Evolutionary conservation across 2,329 filamentous ascomycete species (phyloP), one percentile per base, ranked within the genome.

Genomic region (Gyromitra esculenta): DNA sequence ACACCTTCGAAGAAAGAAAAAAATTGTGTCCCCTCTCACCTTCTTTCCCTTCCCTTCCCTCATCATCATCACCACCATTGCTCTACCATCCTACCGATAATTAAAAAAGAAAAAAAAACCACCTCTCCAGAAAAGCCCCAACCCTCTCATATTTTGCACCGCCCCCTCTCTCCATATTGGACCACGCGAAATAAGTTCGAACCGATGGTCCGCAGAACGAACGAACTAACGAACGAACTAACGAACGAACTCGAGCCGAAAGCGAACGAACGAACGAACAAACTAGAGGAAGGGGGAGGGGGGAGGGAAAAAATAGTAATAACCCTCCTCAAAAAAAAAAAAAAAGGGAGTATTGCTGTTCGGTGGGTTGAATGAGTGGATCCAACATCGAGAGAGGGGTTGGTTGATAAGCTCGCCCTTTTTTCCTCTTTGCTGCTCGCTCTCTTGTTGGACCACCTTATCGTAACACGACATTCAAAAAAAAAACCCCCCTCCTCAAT

Each of bases 191-290:
- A 37, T 56, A 56, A 37, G 45, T 71, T 71, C 52, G 70, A 66
- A 60, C 70, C 70, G 70, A 73, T 73, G 70, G 60, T 52, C 70
- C 50, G 66, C 70, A 73, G 70, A 50, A 59, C 65, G 65, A 59
- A 48, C 63, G 64, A 54, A 31, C 25, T 2, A 31, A 25, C 25
- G 2, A 25, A 25, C 25, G 2, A 25, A 31, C 25, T 2, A 31
- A 31, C 25, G 25, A 31, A 31, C 25, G 2, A 31, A 25, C 25
- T 25, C 25, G 25, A 25, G 2, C 25, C 25, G 25, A 25, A 25
- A 25, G 25, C 25, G 3, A 31, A 31, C 25, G 18, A 21, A 21
- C 18, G 18, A 21, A 21, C 18, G 25, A 31, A 4, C 4, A 31
- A 4, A 4, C 25, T 31, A 31, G 25, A 3, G 25, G 25, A 31